Base-by-base conservation (phyloP, 2,329 filamentous ascomycete genomes). In the Fusarium albidum region DNA sequence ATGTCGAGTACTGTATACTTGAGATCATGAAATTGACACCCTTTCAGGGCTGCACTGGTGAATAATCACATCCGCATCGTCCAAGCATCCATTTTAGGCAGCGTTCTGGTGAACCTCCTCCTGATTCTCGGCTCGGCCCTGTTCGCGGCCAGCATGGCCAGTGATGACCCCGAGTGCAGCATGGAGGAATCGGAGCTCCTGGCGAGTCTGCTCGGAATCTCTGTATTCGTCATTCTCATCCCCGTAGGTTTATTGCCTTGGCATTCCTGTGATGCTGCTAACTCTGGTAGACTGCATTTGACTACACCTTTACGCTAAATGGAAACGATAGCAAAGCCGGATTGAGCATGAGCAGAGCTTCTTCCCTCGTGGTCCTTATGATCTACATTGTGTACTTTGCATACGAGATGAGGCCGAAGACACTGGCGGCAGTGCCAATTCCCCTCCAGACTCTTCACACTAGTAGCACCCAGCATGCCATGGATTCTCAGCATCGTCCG, bases 41-140 rank as follows among this genome's bases (percentile, higher is more conserved):
- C 3, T 8, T 5, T 3, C 65, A 87, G 85, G 59, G 86, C 77
- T 42, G 75, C 76, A 1, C 64, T 79, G 28, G 68, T 70, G 38
- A 76, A 79, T 71, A 79, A 89, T 68, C 86, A 92, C 67, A 89
- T 92, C 41, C 80, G 84, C 25, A 88, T 92, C 53, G 89, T 92
- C 14, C 88, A 92, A 69, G 89, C 89, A 7, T 91, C 89, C 0
- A 77, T 92, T 33, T 77, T 92, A 13, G 90, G 89, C 15, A 92
- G 89, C 2, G 90, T 92, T 49, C 76, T 92, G n/a, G 87, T 90
- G 49, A 92, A 92, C 65, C 71, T 92, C 39, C 76, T 92, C 5
- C 78, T 91, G 33, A 91, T 92, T 60, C 77, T 92, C 41, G 89
- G 90, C 56, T 91, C 91, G 82, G 86, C 87, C 29, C 89, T 92